Base-by-base conservation (phyloP, 208 protist genomes). In the Leishmania lainsoni region DNA sequence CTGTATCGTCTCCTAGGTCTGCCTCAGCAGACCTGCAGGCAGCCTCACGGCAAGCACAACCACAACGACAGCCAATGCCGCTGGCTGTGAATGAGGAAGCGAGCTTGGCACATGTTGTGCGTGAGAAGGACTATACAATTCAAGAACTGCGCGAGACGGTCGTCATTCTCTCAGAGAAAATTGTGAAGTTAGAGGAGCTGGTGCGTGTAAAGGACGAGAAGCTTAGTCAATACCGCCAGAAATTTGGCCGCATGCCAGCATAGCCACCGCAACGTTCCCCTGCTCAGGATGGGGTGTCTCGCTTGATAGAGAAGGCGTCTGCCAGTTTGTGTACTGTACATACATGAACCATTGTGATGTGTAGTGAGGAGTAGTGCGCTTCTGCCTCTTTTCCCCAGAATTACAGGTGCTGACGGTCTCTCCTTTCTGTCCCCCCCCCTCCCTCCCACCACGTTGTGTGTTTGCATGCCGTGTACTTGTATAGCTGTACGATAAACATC, bases 121-220 rank as follows among this genome's bases (percentile, higher is more conserved):
- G 91, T 3, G 96, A 98, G 83, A 98, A 99, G 79, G 96, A 98
- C 68, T 84, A 91, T 69, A 96, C 90, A 5, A 98, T 99, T 77
- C 81, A 93, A 45, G 95, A 99, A 81, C 85, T 98, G 61, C 89
- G 90, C 35, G 95, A 98, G 81, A 98, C 95, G 17, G 92, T 98
- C 20, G 86, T 89, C 59, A 94, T 98, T 81, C 86, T 99, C 16
- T 96, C 94, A 48, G 87, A 96, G 58, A 98, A 99, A 88, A 93
- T 99, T 56, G 83, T 92, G 45, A 99, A 99, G 86, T 78, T 99
- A 39, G 98, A 99, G 85, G 95, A 99, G 87, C 90, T 99, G 29
- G 82, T 99, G 20, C 87, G 92, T 26, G 87, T 99, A 26, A 99
- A 99, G 88, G 98, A 99, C 81, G 91, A 93, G 48, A 99, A 99